phyloP scores from a whole-genome alignment of 768 basidiomycete genomes.

The Tulasnella sp. region DNA sequence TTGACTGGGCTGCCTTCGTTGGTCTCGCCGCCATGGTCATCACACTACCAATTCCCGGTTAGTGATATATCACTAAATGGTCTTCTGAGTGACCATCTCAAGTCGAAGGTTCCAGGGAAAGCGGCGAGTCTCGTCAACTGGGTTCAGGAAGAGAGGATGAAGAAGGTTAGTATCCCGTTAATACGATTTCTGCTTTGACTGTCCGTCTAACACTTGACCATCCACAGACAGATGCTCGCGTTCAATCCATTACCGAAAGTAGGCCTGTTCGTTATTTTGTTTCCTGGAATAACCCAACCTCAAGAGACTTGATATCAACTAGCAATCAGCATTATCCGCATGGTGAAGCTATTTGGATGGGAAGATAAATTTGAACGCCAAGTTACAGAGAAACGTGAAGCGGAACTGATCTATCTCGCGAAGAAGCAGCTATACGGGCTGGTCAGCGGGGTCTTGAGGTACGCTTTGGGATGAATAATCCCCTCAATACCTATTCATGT shows the following conservation, averaged over 20 bases:
- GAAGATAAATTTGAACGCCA: conserved; percentile 39
- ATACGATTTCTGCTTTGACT: not conserved
- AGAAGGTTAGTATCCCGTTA: conserved; percentile 29
- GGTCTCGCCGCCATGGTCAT: conserved; percentile 44
- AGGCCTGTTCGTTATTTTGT: conserved; percentile 18
- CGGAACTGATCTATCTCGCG: conserved; percentile 47
- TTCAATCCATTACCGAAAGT: conserved; percentile 55
- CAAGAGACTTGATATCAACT: too few relatives aligned
- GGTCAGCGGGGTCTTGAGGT: conserved; percentile 37
- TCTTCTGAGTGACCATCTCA: not conserved
- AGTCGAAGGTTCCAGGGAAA: conserved; percentile 20
- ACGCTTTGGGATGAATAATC: conserved; percentile 16
- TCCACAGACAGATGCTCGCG: conserved; percentile 43
- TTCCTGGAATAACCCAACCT: too few relatives aligned
- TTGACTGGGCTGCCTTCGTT: conserved; percentile 50
- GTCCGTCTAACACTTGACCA: conserved; percentile 1
- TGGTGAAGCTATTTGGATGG: conserved; percentile 59
- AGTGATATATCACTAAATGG: not conserved
- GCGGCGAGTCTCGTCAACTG: conserved; percentile 39
- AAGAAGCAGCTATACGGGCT: conserved; percentile 44
- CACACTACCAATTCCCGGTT: conserved; percentile 48
- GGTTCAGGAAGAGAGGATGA: conserved; percentile 42
- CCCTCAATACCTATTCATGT: not conserved
- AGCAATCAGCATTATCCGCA: conserved; percentile 50
- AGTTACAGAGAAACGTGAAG: conserved; percentile 47